Conservation (phyloP, 2,329 filamentous ascomycete genomes). For the Colletotrichum lupini region DNA sequence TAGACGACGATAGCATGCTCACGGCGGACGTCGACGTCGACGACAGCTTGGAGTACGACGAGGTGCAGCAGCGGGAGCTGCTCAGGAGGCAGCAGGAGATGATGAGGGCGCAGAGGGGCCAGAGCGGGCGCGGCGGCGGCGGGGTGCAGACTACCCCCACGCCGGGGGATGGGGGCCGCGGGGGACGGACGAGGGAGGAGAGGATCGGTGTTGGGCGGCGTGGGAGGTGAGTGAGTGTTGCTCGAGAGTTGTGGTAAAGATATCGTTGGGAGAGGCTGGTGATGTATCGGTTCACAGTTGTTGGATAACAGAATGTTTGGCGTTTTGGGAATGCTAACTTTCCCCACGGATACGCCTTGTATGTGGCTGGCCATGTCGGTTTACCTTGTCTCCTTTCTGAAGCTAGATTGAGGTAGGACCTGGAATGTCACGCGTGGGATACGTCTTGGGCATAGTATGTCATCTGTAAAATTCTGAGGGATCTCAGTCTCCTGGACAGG, state of each 20-base stretch:
- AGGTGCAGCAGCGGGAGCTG: constrained; percentile 2
- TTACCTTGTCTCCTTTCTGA: background rate
- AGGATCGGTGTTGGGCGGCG: constrained; percentile 49
- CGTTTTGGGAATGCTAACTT: background rate
- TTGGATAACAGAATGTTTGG: too few relatives aligned
- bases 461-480: background rate
- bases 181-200: constrained; percentile 47
- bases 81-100: constrained; percentile 31
- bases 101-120: constrained; percentile 35
- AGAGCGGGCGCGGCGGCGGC: constrained; percentile 20
- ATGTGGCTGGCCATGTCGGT: background rate
- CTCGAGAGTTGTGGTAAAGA: background rate
- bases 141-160: constrained; percentile 41
- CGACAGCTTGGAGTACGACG: constrained; percentile 25
- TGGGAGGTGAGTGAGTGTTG: constrained; percentile 26
- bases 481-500: background rate
- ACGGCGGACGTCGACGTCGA: constrained; percentile 30
- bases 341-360: background rate
- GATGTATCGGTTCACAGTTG: background rate
- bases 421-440: too few relatives aligned
- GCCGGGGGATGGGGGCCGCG: constrained; percentile 35
- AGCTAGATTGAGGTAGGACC: background rate
- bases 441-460: background rate
- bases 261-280: background rate
- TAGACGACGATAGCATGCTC: constrained; percentile 22